A percentile compares a stretch with the other conserved stretches of the same genome.
phyloP scores from a whole-genome alignment of 441 rosid genomes.

The Rhodomyrtus psidioides region DNA sequence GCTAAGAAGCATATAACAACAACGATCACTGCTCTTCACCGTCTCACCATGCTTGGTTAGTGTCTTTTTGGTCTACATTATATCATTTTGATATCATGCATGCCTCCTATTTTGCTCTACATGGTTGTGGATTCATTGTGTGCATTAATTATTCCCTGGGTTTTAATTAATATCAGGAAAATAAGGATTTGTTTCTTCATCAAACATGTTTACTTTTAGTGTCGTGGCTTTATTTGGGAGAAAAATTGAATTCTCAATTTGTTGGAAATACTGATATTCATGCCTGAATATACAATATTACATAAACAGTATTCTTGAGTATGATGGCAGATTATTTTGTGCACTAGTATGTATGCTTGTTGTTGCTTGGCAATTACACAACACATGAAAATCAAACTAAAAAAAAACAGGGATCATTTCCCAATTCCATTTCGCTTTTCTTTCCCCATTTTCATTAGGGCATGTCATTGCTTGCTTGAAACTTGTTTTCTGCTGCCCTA shows the following conservation, averaged over 20 bases:
- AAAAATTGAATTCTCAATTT: neutral
- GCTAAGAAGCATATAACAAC: slow-evolving; percentile 99
- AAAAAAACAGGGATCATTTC: neutral
- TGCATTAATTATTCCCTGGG: neutral
- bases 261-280: neutral
- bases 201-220: neutral
- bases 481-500: neutral
- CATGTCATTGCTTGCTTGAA: neutral
- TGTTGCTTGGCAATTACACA: neutral
- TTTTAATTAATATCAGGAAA: neutral
- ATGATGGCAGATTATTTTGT: neutral
- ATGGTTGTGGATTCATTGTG: neutral
- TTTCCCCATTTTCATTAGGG: neutral
- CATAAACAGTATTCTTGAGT: neutral
- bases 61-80: neutral
- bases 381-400: neutral
- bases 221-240: neutral
- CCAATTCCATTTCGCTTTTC: neutral
- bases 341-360: neutral
- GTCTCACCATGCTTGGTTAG: slow-evolving; percentile 98
- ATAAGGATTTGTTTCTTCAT: neutral
- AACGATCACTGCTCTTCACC: slow-evolving; percentile 99
- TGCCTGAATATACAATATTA: neutral
- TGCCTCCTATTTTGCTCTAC: neutral
- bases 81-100: neutral